phyloP scores from a whole-genome alignment of 129 eudicot species.

The Kitagawia praeruptora region DNA sequence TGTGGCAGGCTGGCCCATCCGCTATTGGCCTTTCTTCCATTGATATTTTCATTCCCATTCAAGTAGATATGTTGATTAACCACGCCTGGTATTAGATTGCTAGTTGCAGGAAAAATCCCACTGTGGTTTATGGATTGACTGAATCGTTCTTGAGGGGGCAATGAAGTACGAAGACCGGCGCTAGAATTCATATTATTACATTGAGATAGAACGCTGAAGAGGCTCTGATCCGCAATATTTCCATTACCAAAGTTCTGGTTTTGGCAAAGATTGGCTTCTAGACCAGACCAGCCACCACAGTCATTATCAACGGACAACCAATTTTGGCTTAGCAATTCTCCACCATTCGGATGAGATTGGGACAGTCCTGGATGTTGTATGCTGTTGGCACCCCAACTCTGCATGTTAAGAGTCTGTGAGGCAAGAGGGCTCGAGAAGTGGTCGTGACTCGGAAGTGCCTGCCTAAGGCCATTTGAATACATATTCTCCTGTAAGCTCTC shows the following conservation, averaged over 20 bases:
- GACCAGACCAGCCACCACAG: constrained; percentile 47
- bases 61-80: constrained; percentile 38
- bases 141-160: constrained; percentile 32
- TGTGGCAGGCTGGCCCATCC: constrained; percentile 41
- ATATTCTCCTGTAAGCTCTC: constrained; percentile 50
- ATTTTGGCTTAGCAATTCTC: constrained; percentile 34
- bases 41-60: constrained; percentile 37
- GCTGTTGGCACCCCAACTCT: constrained; percentile 50
- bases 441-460: constrained; percentile 46
- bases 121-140: constrained; percentile 40
- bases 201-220: constrained; percentile 55
- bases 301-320: constrained; percentile 49
- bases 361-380: constrained; percentile 29
- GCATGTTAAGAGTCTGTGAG: constrained; percentile 13
- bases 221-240: constrained; percentile 52
- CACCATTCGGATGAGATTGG: constrained; percentile 35
- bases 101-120: constrained; percentile 17
- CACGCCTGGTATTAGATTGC: constrained; percentile 29
- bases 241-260: constrained; percentile 33
- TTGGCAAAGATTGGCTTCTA: constrained; percentile 25
- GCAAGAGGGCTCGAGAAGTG: constrained; percentile 24
- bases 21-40: constrained; percentile 25
- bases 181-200: constrained; percentile 45
- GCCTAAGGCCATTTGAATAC: constrained; percentile 35
- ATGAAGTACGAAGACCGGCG: constrained; percentile 23